phyloP scores from a whole-genome alignment of 176 grass and related monocot species.

The Alopecurus myosuroides region DNA sequence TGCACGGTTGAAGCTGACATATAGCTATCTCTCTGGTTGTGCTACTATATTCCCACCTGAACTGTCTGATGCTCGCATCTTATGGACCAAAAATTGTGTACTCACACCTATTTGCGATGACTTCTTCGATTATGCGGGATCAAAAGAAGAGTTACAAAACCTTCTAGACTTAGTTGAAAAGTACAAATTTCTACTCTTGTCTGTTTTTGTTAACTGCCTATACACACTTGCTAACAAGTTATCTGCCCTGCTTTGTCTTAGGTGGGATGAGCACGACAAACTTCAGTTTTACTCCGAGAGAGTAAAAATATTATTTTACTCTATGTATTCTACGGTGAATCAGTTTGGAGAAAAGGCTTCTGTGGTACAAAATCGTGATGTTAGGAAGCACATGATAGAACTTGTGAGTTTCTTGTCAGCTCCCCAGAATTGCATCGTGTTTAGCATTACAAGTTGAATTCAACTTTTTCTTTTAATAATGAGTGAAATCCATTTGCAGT shows the following conservation, averaged over 20 bases:
- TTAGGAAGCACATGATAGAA: not conserved
- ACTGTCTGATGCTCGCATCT: not conserved
- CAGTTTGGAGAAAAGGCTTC: not conserved
- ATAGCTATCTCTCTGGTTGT: not conserved
- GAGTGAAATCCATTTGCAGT: slow-evolving; percentile 15
- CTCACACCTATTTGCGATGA: not conserved
- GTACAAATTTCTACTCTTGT: not conserved
- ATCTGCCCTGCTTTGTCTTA: not conserved
- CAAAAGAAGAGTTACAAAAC: not conserved
- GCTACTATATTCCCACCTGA: not conserved
- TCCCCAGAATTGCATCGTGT: not conserved
- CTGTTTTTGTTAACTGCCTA: not conserved
- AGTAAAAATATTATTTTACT: not conserved
- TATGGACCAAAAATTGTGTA: not conserved
- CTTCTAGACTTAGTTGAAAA: not conserved
- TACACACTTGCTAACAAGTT: not conserved
- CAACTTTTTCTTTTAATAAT: not conserved
- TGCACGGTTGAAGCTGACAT: not conserved
- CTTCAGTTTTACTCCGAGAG: not conserved
- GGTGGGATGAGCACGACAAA: not conserved
- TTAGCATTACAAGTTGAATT: not conserved
- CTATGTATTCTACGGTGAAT: not conserved
- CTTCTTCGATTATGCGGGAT: not conserved
- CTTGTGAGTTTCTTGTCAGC: slow-evolving; percentile 32
- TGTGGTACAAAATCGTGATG: not conserved